Percentiles rank a stretch among this genome's conserved stretches.
Evolutionary conservation across 139 green algal genomes (phyloP).

Genomic region (Mychonastes homosphaera): DNA sequence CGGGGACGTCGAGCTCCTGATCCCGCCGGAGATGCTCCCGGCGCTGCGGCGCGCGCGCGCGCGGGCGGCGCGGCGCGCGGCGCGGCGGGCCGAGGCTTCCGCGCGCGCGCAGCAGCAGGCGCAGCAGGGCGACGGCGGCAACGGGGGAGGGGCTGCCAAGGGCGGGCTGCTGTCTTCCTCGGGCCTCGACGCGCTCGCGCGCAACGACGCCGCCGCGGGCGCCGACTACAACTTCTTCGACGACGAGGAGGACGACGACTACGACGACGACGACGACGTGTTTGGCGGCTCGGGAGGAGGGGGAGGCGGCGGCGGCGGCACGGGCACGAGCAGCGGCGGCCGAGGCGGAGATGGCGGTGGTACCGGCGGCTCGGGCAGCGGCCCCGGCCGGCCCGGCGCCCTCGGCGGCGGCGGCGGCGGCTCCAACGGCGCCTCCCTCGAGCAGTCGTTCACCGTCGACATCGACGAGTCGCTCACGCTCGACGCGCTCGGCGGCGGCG

Average conservation of each 20-base stretch:
- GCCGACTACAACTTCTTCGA: slow-evolving; percentile 1
- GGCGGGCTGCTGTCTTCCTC: too few relatives aligned
- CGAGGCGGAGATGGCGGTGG: background rate
- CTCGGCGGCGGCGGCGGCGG: background rate
- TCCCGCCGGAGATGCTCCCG: slow-evolving; percentile 15
- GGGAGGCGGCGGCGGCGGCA: background rate
- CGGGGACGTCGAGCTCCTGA: slow-evolving; percentile 42
- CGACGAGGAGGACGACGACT: slow-evolving; percentile 7
- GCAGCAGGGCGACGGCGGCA: background rate
- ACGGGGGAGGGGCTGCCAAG: background rate
- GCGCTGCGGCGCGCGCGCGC: background rate
- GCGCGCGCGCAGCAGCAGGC: background rate
- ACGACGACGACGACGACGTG: too few relatives aligned
- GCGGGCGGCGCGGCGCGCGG: too few relatives aligned
- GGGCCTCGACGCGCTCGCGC: too few relatives aligned
- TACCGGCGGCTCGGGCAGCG: background rate
- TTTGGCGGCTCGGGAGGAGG: too few relatives aligned
- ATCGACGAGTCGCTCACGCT: slow-evolving; percentile 40
- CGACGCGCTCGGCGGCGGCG: slow-evolving; percentile 10
- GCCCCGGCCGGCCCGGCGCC: too few relatives aligned
- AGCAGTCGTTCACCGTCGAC: slow-evolving; percentile 35
- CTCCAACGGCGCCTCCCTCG: slow-evolving; percentile 3
- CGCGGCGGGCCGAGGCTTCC: background rate
- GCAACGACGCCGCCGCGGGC: background rate
- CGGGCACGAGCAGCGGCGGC: background rate